Evolutionary conservation across 2,329 filamentous ascomycete genomes (phyloP).

Genomic region (Shiraia bambusicola): DNA sequence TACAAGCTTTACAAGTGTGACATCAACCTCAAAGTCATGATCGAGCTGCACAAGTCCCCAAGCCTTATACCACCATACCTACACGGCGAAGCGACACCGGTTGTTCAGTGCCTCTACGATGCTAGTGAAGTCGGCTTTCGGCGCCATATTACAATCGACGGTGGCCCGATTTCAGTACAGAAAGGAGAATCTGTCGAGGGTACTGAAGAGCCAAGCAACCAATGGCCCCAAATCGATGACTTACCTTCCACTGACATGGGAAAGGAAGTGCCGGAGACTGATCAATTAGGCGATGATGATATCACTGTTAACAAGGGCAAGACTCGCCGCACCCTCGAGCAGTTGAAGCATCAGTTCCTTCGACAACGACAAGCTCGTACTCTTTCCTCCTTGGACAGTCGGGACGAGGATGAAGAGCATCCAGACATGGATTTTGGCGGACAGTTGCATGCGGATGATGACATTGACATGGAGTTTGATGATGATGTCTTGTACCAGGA

Average conservation of each 20-base stretch:
- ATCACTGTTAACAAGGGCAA: constrained; percentile 15
- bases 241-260: not conserved
- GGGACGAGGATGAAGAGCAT: not conserved
- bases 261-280: constrained; percentile 22
- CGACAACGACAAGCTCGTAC: not conserved
- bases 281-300: constrained; percentile 21
- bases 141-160: constrained; percentile 11
- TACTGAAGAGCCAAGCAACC: not conserved
- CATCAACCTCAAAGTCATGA: constrained; percentile 31
- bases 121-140: constrained; percentile 49
- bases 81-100: constrained; percentile 28
- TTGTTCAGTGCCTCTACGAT: constrained; percentile 31
- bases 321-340: constrained; percentile 9
- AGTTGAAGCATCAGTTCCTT: constrained; percentile 13
- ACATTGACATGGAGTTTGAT: constrained; percentile 14
- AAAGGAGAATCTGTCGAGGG: not conserved
- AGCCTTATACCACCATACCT: constrained; percentile 38
- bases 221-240: not conserved
- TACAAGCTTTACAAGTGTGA: constrained; percentile 27
- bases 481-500: constrained; percentile 9
- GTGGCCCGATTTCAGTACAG: too few species aligned
- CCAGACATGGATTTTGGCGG: constrained; percentile 1
- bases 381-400: constrained; percentile 1
- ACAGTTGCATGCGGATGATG: constrained; percentile 8
- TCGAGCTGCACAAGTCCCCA: constrained; percentile 25